Percentiles rank a stretch among this genome's conserved stretches.
These are phyloP conservation scores for Hymenoscyphus linearis DNA, from an alignment of 2,329 filamentous ascomycete genomes.

Conservation along the genomic window DNA sequence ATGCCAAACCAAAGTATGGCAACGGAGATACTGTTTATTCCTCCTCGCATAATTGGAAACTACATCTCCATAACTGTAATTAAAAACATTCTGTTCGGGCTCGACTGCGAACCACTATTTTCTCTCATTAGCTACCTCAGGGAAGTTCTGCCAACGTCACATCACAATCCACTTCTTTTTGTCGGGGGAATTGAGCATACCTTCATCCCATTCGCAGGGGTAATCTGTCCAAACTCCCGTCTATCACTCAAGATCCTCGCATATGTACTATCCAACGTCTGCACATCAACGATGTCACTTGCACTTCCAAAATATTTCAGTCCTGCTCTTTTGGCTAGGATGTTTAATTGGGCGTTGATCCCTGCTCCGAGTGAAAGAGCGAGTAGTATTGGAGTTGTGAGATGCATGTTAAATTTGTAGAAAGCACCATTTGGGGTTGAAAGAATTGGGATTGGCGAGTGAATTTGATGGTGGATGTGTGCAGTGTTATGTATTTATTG, in stretches of 20 bases:
- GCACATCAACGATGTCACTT: slow-evolving; percentile 46
- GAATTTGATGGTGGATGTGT: no score
- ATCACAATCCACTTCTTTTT: no score
- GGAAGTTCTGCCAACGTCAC: no score
- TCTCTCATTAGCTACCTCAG: slow-evolving; percentile 2
- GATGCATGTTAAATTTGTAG: not conserved
- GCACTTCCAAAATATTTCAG: slow-evolving; percentile 53
- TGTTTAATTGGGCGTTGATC: slow-evolving; percentile 40
- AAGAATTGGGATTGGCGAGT: no score
- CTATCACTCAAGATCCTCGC: slow-evolving; percentile 47
- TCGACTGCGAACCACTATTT: slow-evolving; percentile 51
- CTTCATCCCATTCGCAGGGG: slow-evolving; percentile 57
- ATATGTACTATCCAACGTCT: slow-evolving; percentile 48
- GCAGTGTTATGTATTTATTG: no score
- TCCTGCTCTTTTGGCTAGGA: slow-evolving; percentile 50
- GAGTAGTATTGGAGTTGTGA: not conserved
- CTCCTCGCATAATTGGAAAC: slow-evolving; percentile 43
- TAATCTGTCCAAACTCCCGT: slow-evolving; percentile 59
- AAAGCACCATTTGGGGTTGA: no score
- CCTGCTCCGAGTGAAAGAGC: not conserved
- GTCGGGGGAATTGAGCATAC: slow-evolving; percentile 10
- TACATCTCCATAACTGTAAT: slow-evolving; percentile 51
- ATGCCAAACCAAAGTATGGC: slow-evolving; percentile 55
- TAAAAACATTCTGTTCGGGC: slow-evolving; percentile 50
- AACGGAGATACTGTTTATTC: slow-evolving; percentile 51